Evolutionary conservation across 2,329 filamentous ascomycete genomes (phyloP).

Genomic region (Alternaria conjuncta): DNA sequence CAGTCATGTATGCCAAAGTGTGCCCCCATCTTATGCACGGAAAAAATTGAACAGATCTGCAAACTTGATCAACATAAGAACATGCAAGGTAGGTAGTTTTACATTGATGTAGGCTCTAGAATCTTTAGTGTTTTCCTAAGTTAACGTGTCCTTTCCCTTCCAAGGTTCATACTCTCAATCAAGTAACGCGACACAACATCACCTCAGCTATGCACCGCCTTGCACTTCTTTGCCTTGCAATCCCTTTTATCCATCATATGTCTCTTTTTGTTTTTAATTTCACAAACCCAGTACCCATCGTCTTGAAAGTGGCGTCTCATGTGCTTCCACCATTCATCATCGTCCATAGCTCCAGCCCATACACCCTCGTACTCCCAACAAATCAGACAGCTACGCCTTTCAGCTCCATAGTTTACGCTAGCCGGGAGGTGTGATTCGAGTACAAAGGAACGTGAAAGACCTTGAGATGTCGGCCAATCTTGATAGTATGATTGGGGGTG

Average conservation of each 20-base stretch:
- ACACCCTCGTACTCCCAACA: background rate
- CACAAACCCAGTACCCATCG: background rate
- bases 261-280: rapidly evolving
- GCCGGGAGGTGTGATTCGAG: background rate
- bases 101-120: background rate
- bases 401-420: rapidly evolving
- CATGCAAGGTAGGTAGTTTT: background rate
- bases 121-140: background rate
- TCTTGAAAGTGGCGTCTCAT: background rate
- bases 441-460: background rate
- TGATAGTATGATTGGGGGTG: rapidly evolving
- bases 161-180: background rate
- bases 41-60: no score
- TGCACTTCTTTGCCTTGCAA: background rate
- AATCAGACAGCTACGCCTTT: background rate
- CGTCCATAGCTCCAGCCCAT: background rate
- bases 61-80: no score
- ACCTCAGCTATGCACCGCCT: background rate
- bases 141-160: background rate
- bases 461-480: rapidly evolving
- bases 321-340: background rate
- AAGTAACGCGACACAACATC: background rate
- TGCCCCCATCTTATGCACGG: background rate
- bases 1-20: background rate
- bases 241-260: background rate